Evolutionary conservation across 441 rosid genomes (phyloP), one percentile per base, ranked within the genome.

Genomic region (Hura crepitans): DNA sequence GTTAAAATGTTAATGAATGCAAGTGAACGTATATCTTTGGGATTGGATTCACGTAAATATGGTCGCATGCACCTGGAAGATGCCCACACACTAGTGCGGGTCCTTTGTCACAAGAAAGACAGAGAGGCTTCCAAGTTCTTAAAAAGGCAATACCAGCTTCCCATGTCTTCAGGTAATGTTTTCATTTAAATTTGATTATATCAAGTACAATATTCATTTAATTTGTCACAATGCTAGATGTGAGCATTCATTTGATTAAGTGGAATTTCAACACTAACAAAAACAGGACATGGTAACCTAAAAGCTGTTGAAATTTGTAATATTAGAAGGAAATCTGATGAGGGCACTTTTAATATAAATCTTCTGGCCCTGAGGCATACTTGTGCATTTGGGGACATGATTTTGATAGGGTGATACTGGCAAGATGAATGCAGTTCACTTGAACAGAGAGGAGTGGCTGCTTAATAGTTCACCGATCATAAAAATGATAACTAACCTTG

Each of bases 51-150:
- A 47, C 81, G 78, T 69, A 80, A 81, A 62, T 79, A 68, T 60
- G 83, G 82, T 51, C 77, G 22, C 68, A 76, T 76, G 62, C 80
- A 80, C 56, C 45, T 78, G 72, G 96, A 86, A 67, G 95, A 89
- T 75, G 94, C 96, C 33, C 87, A 91, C 74, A 90, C 89, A 68
- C 81, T 96, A 56, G 77, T 96, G 46, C 86, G 98, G 77, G 89
- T 96, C 64, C 84, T 96, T 62, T 91, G 99, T 86, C 99, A 96
- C 88, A 93, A 89, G 85, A 96, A 89, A 80, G 98, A 96, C 74
- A 82, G 90, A 33, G 88, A 80, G 62, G 97, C 97, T 73, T 96
- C 99, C 70, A 87, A 81, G 79, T 96, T 89, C 80, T 80, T 96
- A 49, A 96, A 88, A 80, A 83, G 73, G 65, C 97, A 93, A 68